Percentiles rank a stretch among this genome's conserved stretches.
Evolutionary conservation across 805 yeast genomes (phyloP).

Genomic region (Cyberlindnera sargentensis): DNA sequence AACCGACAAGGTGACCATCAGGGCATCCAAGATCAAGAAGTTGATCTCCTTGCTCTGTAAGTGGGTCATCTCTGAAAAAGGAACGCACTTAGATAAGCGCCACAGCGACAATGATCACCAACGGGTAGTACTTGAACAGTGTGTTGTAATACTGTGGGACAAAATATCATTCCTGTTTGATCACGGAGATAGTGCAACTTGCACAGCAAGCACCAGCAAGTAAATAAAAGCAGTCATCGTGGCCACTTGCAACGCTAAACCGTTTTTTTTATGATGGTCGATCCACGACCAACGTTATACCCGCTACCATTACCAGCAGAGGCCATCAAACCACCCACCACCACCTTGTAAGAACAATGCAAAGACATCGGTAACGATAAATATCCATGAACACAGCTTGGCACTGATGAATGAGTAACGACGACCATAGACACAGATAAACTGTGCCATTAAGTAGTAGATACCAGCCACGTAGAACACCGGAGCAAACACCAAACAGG

Average conservation of each 20-base stretch:
- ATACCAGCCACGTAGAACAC: conserved; percentile 80
- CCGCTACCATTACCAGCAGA: conserved; percentile 28
- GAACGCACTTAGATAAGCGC: conserved; percentile 58
- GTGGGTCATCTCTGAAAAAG: conserved; percentile 56
- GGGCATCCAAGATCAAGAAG: conserved; percentile 55
- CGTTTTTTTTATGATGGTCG: conserved; percentile 53
- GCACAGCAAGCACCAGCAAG: conserved; percentile 42
- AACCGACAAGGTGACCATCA: conserved; percentile 50
- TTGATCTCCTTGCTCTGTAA: conserved; percentile 55
- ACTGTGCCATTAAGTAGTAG: conserved; percentile 63
- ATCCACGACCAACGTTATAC: conserved; percentile 43
- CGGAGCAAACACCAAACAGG: conserved; percentile 69
- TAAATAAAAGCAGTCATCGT: conserved; percentile 54
- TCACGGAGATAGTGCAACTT: conserved; percentile 20
- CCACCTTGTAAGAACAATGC: conserved; percentile 61
- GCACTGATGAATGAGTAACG: conserved; percentile 41
- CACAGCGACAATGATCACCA: conserved; percentile 39
- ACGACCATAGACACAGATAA: conserved; percentile 54
- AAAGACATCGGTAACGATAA: conserved; percentile 59
- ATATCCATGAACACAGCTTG: conserved; percentile 38
- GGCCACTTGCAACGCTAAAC: conserved; percentile 67
- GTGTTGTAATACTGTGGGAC: conserved; percentile 2
- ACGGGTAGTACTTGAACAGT: conserved; percentile 29
- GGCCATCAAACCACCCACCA: conserved; percentile 71
- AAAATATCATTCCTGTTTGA: conserved; percentile 1